Percentiles rank a stretch among this genome's conserved stretches.
Conservation (phyloP, 1,139 yeast genomes). For the Yamadazyma dendronema region DNA sequence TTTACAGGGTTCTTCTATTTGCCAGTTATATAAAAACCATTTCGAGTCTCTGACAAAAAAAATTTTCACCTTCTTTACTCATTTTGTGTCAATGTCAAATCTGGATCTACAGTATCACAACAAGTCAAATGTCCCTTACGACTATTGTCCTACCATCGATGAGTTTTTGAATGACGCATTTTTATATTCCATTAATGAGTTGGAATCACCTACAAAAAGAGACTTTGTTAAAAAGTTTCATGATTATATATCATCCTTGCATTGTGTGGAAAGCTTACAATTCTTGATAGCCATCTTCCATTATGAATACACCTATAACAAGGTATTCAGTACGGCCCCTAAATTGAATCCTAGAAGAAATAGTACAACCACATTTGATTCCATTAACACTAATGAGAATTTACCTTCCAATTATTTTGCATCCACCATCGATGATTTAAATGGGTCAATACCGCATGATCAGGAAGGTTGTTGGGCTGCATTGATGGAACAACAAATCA, state of each 20-base stretch:
- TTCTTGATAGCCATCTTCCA: slow-evolving; percentile 46
- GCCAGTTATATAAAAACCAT: background rate
- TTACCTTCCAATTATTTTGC: slow-evolving; percentile 29
- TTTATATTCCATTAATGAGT: slow-evolving; percentile 19
- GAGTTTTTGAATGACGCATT: slow-evolving; percentile 28
- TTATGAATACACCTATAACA: slow-evolving; percentile 31
- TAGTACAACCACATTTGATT: slow-evolving; percentile 9
- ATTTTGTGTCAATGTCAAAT: background rate
- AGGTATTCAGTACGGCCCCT: slow-evolving; percentile 5
- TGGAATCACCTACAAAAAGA: slow-evolving; percentile 15
- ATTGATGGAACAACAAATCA: slow-evolving; percentile 22
- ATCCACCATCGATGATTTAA: slow-evolving; percentile 34
- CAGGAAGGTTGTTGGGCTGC: slow-evolving; percentile 26
- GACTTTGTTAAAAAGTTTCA: slow-evolving; percentile 20
- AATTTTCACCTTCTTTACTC: background rate
- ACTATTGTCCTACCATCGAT: slow-evolving; percentile 22
- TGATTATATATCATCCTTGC: slow-evolving; percentile 23
- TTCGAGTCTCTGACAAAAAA: background rate
- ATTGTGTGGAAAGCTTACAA: slow-evolving; percentile 46
- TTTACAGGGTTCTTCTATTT: slow-evolving; percentile 6
- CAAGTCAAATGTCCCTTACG: background rate
- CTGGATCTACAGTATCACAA: too few species aligned
- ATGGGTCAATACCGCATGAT: background rate
- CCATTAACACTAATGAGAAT: slow-evolving; percentile 18
- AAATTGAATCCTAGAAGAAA: slow-evolving; percentile 7